Conservation (phyloP, 768 basidiomycete genomes). For the Trametes meyenii region DNA sequence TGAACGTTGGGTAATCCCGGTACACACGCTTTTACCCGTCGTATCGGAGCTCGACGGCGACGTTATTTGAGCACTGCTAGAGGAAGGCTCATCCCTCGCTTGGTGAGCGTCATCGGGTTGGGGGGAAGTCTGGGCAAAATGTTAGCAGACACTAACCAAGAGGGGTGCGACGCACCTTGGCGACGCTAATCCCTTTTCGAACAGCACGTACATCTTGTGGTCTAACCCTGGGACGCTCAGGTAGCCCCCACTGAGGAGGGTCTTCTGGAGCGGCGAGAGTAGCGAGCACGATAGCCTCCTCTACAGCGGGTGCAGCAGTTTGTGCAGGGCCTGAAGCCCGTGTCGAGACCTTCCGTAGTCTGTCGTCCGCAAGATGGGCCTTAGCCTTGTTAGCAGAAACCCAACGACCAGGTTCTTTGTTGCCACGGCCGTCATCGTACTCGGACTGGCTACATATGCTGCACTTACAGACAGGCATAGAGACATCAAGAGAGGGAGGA, state of each 20-base stretch:
- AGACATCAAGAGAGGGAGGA: not conserved
- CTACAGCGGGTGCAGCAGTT: not conserved
- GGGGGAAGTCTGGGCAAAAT: too few relatives aligned
- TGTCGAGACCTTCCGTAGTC: too few relatives aligned
- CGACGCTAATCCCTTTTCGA: not conserved
- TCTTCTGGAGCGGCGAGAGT: not conserved
- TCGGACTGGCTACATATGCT: not conserved
- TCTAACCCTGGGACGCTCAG: not conserved
- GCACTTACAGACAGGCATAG: not conserved
- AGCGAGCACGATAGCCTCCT: not conserved
- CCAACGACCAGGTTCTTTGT: not conserved
- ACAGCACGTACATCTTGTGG: not conserved
- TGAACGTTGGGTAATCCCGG: too few relatives aligned
- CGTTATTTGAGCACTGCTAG: too few relatives aligned
- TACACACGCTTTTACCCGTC: too few relatives aligned
- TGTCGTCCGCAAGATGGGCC: not conserved
- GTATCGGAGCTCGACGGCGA: too few relatives aligned
- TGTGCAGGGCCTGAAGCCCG: not conserved
- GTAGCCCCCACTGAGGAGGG: not conserved
- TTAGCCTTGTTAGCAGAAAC: not conserved
- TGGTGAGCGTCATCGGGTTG: too few relatives aligned
- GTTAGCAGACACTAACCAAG: too few relatives aligned
- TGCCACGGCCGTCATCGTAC: not conserved
- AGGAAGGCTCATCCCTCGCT: too few relatives aligned
- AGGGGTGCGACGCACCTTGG: too few relatives aligned